phyloP scores from a whole-genome alignment of 768 basidiomycete genomes.

The Ramaria sp. region DNA sequence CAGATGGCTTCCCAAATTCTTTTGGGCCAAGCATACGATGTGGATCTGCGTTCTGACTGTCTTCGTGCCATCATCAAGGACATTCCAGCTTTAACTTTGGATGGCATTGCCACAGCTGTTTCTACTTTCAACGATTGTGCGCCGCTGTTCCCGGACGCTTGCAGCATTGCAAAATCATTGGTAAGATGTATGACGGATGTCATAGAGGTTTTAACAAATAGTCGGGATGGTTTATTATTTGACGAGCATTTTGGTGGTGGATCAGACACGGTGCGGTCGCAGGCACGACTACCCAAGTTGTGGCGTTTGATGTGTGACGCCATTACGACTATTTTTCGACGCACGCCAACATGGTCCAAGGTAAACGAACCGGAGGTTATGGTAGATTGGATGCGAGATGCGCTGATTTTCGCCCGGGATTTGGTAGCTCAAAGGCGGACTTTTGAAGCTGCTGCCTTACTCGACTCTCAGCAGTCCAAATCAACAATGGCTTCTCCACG shows the following conservation, averaged over 20 bases:
- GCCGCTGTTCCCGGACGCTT: conserved; percentile 66
- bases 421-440: conserved; percentile 72
- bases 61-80: conserved; percentile 69
- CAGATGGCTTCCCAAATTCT: conserved; percentile 69
- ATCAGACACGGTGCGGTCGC: conserved; percentile 35
- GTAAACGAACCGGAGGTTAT: conserved; percentile 76
- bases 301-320: conserved; percentile 80
- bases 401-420: conserved; percentile 84
- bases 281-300: conserved; percentile 47
- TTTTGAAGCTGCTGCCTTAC: conserved; percentile 59
- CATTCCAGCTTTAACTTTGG: conserved; percentile 52
- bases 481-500: conserved; percentile 20
- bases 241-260: conserved; percentile 38
- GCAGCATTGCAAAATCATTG: conserved; percentile 77
- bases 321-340: conserved; percentile 75
- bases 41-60: conserved; percentile 82
- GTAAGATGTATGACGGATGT: conserved; percentile 91
- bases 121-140: conserved; percentile 55
- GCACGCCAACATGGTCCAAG: conserved; percentile 73
- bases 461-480: conserved; percentile 19
- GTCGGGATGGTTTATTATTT: conserved; percentile 60
- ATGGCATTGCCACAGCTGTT: conserved; percentile 64
- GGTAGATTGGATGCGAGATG: conserved; percentile 98
- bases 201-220: conserved; percentile 76
- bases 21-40: conserved; percentile 80